Evolutionary conservation across 164 flowering plant genomes (phyloP).

Genomic region (Santalum album): DNA sequence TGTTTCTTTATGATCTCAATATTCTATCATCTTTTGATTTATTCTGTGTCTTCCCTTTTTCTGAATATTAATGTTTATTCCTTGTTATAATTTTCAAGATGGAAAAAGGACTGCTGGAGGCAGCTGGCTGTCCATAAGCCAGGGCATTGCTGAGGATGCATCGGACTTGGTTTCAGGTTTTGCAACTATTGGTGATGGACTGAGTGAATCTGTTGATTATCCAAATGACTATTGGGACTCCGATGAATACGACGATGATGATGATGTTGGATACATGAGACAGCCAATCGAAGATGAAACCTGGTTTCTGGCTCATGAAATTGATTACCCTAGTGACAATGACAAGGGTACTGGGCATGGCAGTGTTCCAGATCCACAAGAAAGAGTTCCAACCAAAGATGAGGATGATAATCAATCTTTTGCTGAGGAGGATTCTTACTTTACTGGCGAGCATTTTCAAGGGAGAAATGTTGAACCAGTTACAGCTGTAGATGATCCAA

Average conservation of each 20-base stretch:
- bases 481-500: constrained; percentile 48
- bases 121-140: constrained; percentile 94
- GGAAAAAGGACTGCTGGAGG: constrained; percentile 61
- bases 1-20: not conserved
- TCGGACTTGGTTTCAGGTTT: constrained; percentile 95
- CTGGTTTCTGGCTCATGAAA: constrained; percentile 98
- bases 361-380: constrained; percentile 78
- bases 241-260: constrained; percentile 97
- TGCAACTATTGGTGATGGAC: constrained; percentile 90
- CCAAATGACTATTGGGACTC: constrained; percentile 99
- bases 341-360: constrained; percentile 86
- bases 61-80: not conserved
- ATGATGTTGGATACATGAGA: constrained; percentile 91
- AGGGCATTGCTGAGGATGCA: constrained; percentile 88
- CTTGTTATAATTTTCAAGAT: constrained; percentile 33
- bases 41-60: not conserved
- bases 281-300: constrained; percentile 98
- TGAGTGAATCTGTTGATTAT: constrained; percentile 84
- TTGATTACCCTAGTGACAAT: constrained; percentile 97
- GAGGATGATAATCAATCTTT: constrained; percentile 95
- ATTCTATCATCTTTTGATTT: not conserved
- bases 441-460: constrained; percentile 77
- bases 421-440: constrained; percentile 93
- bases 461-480: constrained; percentile 46
- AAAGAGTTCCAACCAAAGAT: constrained; percentile 51